Conservation (phyloP, 176 grass and related monocot genomes). For the sorghum (Sorghum bicolor) region Sorghum_bicolor_NCBIv3 NC_012879.2:45612001-45612500, state of each 20-base stretch:
- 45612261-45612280: constrained; percentile 82
- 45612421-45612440: neutral
- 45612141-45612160: neutral
- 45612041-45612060: neutral
- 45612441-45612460: neutral
- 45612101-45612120: constrained; percentile 58
- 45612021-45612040: neutral
- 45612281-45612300: constrained; percentile 40
- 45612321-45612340: constrained; percentile 45
- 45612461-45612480: neutral
- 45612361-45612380: constrained; percentile 55
- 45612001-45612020: neutral
- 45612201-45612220: neutral
- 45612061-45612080: constrained; percentile 6
- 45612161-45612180: neutral
- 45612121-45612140: constrained; percentile 42
- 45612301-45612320: constrained; percentile 37
- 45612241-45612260: constrained; percentile 41
- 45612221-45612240: constrained; percentile 76
- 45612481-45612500: neutral
- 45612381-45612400: neutral
- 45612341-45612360: constrained; percentile 96
- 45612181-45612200: no score
- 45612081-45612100: constrained; percentile 50
- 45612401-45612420: neutral